These are phyloP conservation scores for Terana coerulea DNA, from an alignment of 768 basidiomycete genomes.

Conservation along the genomic window DNA sequence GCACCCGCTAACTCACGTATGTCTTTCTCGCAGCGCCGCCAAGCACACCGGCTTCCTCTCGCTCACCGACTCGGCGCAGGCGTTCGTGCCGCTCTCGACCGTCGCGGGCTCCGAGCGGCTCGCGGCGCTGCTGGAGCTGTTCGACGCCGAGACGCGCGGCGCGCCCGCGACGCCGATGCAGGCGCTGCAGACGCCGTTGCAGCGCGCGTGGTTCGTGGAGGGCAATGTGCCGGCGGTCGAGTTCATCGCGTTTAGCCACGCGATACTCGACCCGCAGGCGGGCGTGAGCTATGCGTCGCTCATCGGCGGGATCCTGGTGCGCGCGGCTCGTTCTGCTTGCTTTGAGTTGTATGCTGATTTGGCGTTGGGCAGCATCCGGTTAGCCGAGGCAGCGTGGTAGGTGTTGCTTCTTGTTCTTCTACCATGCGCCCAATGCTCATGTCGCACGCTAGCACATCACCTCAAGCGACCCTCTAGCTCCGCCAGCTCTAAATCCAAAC, in stretches of 20 bases:
- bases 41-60: background rate
- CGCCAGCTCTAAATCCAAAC: background rate
- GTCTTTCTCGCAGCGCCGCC: background rate
- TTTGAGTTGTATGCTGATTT: background rate
- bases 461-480: background rate
- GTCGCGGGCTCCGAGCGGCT: background rate
- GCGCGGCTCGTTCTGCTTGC: background rate
- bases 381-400: background rate
- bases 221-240: background rate
- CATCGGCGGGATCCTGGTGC: background rate
- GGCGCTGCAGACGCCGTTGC: background rate
- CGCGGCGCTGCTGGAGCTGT: background rate
- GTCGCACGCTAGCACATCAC: background rate
- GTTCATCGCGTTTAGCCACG: background rate
- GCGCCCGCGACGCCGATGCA: background rate
- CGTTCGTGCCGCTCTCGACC: background rate
- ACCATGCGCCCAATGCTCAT: background rate
- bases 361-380: background rate
- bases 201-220: background rate
- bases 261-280: background rate
- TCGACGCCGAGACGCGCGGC: background rate
- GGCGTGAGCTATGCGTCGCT: background rate
- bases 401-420: too few relatives aligned
- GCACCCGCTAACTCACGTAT: too few relatives aligned
- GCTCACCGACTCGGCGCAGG: background rate